Conservation (phyloP, 805 yeast species). For the Saccharomyces eubayanus region DNA sequence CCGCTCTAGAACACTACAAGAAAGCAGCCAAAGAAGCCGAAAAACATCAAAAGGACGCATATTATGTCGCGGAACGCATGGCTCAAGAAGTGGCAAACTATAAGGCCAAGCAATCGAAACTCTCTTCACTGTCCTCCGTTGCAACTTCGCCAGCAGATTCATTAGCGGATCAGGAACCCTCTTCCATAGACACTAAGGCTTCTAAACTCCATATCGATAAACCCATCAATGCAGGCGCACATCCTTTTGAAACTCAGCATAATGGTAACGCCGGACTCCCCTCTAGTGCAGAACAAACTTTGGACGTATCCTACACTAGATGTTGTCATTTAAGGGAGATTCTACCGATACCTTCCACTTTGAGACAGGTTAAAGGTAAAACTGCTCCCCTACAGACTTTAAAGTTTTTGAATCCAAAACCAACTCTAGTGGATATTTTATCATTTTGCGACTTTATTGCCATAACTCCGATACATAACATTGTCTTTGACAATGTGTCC, state of each 20-base stretch:
- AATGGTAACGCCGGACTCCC: conserved; percentile 20
- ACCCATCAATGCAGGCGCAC: conserved; percentile 57
- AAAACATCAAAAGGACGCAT: conserved; percentile 71
- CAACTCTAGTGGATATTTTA: conserved; percentile 79
- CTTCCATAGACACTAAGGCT: conserved; percentile 15
- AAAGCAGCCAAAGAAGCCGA: conserved; percentile 51
- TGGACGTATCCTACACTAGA: conserved; percentile 74
- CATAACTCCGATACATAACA: conserved; percentile 70
- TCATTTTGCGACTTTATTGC: conserved; percentile 84
- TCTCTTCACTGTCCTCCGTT: not conserved
- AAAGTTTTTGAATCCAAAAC: conserved; percentile 77
- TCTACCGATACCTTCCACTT: conserved; percentile 81
- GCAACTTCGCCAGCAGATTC: conserved; percentile 37
- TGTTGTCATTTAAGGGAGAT: conserved; percentile 92
- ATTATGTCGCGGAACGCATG: conserved; percentile 57
- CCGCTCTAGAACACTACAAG: conserved; percentile 53
- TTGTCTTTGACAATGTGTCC: conserved; percentile 72
- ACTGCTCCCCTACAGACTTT: conserved; percentile 64
- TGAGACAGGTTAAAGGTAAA: conserved; percentile 73
- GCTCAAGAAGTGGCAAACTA: conserved; percentile 55
- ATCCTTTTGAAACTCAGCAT: conserved; percentile 35
- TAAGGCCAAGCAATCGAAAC: conserved; percentile 18
- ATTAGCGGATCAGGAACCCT: conserved; percentile 1
- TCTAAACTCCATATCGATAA: conserved; percentile 52
- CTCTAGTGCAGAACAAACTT: conserved; percentile 20